These are phyloP conservation scores for Teratosphaeria epicoccoides DNA, from an alignment of 2,329 filamentous ascomycete genomes.

Conservation along the genomic window DNA sequence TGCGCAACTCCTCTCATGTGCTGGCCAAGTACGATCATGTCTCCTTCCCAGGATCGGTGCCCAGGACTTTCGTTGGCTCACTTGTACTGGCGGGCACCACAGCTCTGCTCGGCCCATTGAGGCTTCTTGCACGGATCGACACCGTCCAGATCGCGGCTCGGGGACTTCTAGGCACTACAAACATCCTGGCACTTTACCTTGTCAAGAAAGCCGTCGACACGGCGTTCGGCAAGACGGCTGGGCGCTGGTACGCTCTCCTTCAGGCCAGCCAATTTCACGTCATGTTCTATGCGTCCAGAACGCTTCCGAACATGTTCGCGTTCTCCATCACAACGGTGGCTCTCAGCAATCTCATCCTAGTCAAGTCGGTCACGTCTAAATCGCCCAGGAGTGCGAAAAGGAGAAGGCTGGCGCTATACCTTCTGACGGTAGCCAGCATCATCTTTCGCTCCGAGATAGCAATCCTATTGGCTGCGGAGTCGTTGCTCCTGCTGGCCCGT, in stretches of 20 bases:
- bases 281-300: conserved; percentile 83
- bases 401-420: conserved; percentile 55
- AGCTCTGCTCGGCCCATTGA: conserved; percentile 50
- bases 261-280: conserved; percentile 83
- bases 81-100: conserved; percentile 63
- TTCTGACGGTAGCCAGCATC: conserved; percentile 69
- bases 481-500: conserved; percentile 51
- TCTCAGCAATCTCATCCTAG: conserved; percentile 42
- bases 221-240: conserved; percentile 58
- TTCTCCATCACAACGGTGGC: conserved; percentile 68
- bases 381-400: conserved; percentile 32
- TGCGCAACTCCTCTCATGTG: conserved; percentile 16
- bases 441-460: conserved; percentile 87
- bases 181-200: conserved; percentile 56
- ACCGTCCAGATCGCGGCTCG: conserved; percentile 55
- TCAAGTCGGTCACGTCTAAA: conserved; percentile 29
- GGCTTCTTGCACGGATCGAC: conserved; percentile 37
- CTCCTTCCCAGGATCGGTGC: conserved; percentile 80
- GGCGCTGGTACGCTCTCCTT: conserved; percentile 69
- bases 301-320: conserved; percentile 93
- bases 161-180: conserved; percentile 65
- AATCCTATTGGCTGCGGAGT: conserved; percentile 61
- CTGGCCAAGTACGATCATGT: conserved; percentile 70
- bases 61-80: conserved; percentile 78
- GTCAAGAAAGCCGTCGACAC: conserved; percentile 54